These are phyloP conservation scores for Trichosporon sp. DNA, from an alignment of 1,284 basidiomycete genomes.

Conservation along the genomic window DNA sequence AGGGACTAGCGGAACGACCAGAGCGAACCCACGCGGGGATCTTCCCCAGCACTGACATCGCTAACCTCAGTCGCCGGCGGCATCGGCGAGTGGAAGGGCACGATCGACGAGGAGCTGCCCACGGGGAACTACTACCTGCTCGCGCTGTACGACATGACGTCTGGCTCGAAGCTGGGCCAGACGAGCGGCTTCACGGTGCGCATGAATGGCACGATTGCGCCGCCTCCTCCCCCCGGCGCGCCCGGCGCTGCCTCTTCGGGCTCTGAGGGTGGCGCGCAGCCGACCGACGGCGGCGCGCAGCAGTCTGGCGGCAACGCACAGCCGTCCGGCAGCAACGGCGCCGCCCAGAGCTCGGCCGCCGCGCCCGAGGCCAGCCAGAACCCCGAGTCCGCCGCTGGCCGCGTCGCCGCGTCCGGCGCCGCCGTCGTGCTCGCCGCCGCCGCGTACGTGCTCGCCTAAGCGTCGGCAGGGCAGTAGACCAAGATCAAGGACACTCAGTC, in stretches of 20 bases:
- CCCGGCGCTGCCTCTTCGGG: neutral
- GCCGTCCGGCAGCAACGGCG: neutral
- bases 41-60: neutral
- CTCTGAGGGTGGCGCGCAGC: neutral
- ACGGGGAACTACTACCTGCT: neutral
- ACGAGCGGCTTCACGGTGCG: neutral
- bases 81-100: conserved; percentile 4
- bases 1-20: no score
- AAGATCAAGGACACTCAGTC: no score
- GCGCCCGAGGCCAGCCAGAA: neutral
- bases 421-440: neutral
- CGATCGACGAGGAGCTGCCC: neutral
- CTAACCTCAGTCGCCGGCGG: neutral
- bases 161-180: neutral
- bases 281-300: neutral
- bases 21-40: no score
- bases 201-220: neutral
- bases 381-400: neutral
- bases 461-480: neutral
- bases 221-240: neutral
- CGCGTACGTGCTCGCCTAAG: neutral
- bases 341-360: neutral
- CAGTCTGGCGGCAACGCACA: neutral
- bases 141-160: neutral
- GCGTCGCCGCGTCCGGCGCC: neutral